Conservation (phyloP, 805 yeast species). For the Martiniozyma abietophila region DNA sequence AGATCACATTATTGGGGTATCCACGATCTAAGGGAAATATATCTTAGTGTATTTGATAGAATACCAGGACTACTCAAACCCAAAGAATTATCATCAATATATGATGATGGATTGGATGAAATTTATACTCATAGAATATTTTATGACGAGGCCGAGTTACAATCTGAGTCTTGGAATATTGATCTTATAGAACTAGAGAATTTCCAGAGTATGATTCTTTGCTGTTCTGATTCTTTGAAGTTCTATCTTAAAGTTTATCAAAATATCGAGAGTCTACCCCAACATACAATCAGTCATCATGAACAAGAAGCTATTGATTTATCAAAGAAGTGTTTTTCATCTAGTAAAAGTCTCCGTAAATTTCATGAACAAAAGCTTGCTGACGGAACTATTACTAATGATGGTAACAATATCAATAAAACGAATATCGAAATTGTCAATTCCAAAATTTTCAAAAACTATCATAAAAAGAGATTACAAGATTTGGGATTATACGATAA, state of each 20-base stretch:
- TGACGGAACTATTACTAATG: neutral
- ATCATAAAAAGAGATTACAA: constrained; percentile 2
- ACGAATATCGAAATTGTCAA: constrained; percentile 3
- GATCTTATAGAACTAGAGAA: neutral
- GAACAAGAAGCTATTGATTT: neutral
- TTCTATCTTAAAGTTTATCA: neutral
- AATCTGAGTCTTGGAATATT: constrained; percentile 6
- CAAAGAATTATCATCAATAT: constrained; percentile 3
- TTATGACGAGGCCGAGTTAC: no score
- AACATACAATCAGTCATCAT: no score
- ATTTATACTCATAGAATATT: no score
- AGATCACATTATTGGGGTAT: constrained; percentile 6
- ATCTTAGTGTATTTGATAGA: constrained; percentile 3
- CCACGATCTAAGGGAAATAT: constrained; percentile 4
- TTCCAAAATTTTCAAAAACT: constrained; percentile 1
- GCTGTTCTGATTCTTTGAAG: constrained; percentile 6
- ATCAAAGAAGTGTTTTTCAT: neutral
- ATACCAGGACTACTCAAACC: constrained; percentile 6
- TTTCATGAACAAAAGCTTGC: constrained; percentile 79
- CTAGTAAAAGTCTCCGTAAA: constrained; percentile 18
- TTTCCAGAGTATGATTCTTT: neutral
- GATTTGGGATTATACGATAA: constrained; percentile 1
- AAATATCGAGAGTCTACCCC: no score
- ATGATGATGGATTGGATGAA: constrained; percentile 7
- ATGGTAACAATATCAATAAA: neutral